phyloP scores from a whole-genome alignment of 768 basidiomycete species.

The Leccinellum albellum region DNA sequence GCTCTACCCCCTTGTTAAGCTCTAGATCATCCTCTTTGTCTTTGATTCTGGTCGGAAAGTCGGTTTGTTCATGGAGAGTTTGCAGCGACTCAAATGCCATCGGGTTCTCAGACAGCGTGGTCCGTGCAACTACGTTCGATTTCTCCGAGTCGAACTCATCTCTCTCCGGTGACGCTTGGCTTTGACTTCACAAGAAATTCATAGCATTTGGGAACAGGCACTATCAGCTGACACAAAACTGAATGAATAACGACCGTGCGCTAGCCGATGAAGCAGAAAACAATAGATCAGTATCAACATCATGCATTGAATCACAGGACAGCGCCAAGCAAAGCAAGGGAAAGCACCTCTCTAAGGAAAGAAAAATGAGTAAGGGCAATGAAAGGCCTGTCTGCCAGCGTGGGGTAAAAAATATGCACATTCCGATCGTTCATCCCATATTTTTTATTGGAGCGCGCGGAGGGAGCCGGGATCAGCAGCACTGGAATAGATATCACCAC shows the following conservation, averaged over 20 bases:
- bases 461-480: background rate
- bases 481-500: background rate
- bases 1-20: background rate
- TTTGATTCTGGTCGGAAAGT: background rate
- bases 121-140: background rate
- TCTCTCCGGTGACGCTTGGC: background rate
- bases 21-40: slow-evolving; percentile 5
- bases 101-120: background rate
- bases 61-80: slow-evolving; percentile 11
- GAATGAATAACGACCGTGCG: background rate
- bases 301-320: too few relatives aligned
- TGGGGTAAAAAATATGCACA: background rate
- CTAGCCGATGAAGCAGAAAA: background rate
- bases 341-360: background rate
- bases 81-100: background rate
- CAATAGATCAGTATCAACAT: background rate
- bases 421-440: background rate
- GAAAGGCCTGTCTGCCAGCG: background rate
- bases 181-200: background rate
- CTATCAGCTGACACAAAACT: too few relatives aligned
- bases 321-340: background rate
- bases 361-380: background rate
- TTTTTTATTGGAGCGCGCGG: background rate
- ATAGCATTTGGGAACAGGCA: background rate
- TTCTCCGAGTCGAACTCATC: background rate